Base-by-base conservation (phyloP, 768 basidiomycete genomes). In the Boletus subparvulus region DNA sequence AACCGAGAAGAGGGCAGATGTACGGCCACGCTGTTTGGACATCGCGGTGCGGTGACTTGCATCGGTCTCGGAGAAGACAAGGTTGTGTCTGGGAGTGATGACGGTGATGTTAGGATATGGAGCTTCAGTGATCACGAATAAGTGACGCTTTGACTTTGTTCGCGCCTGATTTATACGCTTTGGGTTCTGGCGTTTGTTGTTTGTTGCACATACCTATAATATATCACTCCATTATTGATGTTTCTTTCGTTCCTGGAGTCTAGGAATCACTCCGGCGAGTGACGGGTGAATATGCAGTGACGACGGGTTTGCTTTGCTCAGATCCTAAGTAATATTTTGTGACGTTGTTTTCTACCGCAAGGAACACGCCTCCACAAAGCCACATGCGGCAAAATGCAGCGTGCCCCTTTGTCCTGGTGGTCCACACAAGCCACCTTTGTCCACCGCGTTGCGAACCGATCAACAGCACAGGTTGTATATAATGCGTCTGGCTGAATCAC, bases 81-180 rank as follows among this genome's bases (percentile, higher is more conserved):
- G 74, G 91, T 97, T 44, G 84, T 98, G 10, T 95, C 94, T n/a
- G 94, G 95, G 11, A 93, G 93, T 62, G 95, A 98, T 68, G 95
- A 97, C 66, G 84, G 89, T 21, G 88, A 91, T 57, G 76, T 98
- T 52, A 86, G 86, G 67, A 79, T 97, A 44, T 98, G 95, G 94
- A 84, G 77, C 66, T 88, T 87, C 51, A 74, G 78, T 59, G 77
- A 76, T 61, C 58, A 69, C 14, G 30, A 50, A 40, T 62, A 48
- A 50, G 24, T 32, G 24, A 17, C 13, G 7, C 46, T 56, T 44
- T 54, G 39, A 44, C 21, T 47, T 44, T 28, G 14, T 30, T 46
- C 39, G 7, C 16, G 17, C 26, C 32, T 24, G n/a, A 6, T 50
- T 24, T 46, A 35, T 7, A 14, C 24, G 13, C 9, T 26, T 37